These are phyloP conservation scores for Durio zibethinus DNA, from an alignment of 345 rosid species.

Conservation along the genomic window DNA sequence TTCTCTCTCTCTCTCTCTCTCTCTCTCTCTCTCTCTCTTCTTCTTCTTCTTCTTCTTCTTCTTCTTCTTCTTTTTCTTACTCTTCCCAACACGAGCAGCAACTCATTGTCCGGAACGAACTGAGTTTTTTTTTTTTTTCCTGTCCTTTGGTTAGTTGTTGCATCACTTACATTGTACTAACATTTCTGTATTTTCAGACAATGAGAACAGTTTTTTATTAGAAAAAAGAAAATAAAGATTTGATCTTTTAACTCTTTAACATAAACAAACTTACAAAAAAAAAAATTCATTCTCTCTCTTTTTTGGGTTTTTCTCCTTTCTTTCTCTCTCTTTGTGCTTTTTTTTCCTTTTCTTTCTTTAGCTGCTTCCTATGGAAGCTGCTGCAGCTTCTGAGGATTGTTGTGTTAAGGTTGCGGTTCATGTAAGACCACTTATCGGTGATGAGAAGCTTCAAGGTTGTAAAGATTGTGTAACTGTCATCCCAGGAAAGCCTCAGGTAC, in stretches of 20 bases:
- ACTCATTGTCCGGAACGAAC: conserved; percentile 35
- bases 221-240: not conserved
- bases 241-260: conserved; percentile 10
- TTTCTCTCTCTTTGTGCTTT: conserved; percentile 11
- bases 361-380: conserved; percentile 48
- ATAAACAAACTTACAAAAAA: not conserved
- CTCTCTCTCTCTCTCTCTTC: not conserved
- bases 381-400: conserved; percentile 63
- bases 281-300: conserved; percentile 1
- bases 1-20: conserved; percentile 22
- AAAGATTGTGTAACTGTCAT: conserved; percentile 88
- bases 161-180: conserved; percentile 41
- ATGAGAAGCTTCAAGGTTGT: conserved; percentile 88
- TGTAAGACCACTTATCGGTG: conserved; percentile 87
- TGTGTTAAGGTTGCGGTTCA: conserved; percentile 98
- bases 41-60: conserved; percentile 1
- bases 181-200: conserved; percentile 28
- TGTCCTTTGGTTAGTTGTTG: conserved; percentile 12
- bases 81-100: not conserved
- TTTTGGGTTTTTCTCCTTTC: conserved; percentile 5
- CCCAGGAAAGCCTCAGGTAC: conserved; percentile 95
- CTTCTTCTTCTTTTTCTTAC: conserved; percentile 8
- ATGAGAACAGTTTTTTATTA: conserved; percentile 22
- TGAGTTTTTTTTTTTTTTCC: not conserved
- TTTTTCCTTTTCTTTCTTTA: conserved; percentile 3